phyloP scores from a whole-genome alignment of 2,329 filamentous ascomycete species.

The Ceratocystis variospora region DNA sequence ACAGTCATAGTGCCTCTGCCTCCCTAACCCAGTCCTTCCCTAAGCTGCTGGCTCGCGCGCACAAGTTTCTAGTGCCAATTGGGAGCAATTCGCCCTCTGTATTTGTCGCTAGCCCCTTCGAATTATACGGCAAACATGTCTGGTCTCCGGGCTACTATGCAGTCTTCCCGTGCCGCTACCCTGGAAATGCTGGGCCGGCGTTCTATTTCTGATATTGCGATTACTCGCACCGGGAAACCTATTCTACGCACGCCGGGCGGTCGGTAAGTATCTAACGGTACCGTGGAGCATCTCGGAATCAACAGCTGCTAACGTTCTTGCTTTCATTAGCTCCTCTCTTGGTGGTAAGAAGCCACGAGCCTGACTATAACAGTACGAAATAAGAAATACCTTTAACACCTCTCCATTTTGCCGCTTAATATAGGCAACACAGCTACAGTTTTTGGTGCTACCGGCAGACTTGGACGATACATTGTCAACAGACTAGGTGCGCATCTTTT shows the following conservation, averaged over 20 bases:
- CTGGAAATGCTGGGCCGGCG: constrained; percentile 36
- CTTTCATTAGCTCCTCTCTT: constrained; percentile 56
- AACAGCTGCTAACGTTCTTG: constrained; percentile 23
- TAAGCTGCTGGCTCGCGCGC: not conserved
- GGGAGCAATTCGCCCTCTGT: not conserved
- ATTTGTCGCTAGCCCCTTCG: not conserved
- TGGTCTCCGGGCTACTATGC: constrained; percentile 41
- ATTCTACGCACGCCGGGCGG: constrained; percentile 81
- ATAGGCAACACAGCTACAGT: constrained; percentile 90
- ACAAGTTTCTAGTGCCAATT: not conserved
- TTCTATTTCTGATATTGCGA: constrained; percentile 66
- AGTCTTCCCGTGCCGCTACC: constrained; percentile 37
- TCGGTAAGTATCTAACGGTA: constrained; percentile 47
- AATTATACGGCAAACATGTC: constrained; percentile 33
- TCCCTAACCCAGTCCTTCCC: not conserved
- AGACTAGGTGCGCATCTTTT: constrained; percentile 49
- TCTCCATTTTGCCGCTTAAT: not conserved
- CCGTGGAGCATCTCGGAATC: not conserved
- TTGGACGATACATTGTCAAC: constrained; percentile 96
- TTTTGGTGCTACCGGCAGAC: constrained; percentile 90
- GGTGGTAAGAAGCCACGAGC: constrained; percentile 51
- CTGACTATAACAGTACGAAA: not conserved
- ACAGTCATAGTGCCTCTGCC: not conserved
- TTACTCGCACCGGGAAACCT: constrained; percentile 92
- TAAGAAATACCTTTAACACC: not conserved